Evolutionary conservation across 2,329 filamentous ascomycete species (phyloP), one percentile per base, ranked within the genome.

Genomic region (Colletotrichum euphorbiae): DNA sequence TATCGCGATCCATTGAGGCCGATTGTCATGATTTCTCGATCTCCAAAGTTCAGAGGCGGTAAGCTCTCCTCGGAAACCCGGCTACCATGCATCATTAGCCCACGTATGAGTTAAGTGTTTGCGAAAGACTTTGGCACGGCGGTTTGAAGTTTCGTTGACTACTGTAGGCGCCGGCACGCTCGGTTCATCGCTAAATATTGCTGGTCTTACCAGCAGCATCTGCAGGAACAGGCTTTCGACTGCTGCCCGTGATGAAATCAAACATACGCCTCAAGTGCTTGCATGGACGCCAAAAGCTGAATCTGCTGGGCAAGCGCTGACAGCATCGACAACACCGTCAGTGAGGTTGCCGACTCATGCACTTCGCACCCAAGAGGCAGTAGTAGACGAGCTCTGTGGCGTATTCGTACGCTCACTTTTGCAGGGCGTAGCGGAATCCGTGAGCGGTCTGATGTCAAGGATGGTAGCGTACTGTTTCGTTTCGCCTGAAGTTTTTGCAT

Each of bases 401-500:
- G 58, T 45, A 62, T 43, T 54, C 58, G 46, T 52, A 52, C 33
- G 40, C 38, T 46, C 8, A 52, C 19, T 33, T 55, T 62, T 36
- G 59, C 45, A 60, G 60, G 17, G 24, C 19, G 31, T 51, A 38
- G 60, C 54, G 55, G 60, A 46, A 28, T n/a, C 42, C 36, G 33
- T 56, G 19, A 40, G 56, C 8, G 50, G 24, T 6, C 54, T 24
- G 19, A 21, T 36, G 24, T n/a, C 24, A 28, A 36, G 61, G 61
- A 43, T 65, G 13, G 33, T 19, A 19, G 45, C 21, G 40, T 46
- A 31, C 24, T 55, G 52, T 65, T 68, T 55, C 61, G 65, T 68
- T 68, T 68, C 65, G 40, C 45, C 65, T 55, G 40, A 65, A 54
- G 61, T 59, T 24, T 48, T 42, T 40, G 61, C 65, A 42, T 65